These are phyloP conservation scores for Corymbia maculata DNA, from an alignment of 345 rosid genomes.

Conservation along the genomic window DNA sequence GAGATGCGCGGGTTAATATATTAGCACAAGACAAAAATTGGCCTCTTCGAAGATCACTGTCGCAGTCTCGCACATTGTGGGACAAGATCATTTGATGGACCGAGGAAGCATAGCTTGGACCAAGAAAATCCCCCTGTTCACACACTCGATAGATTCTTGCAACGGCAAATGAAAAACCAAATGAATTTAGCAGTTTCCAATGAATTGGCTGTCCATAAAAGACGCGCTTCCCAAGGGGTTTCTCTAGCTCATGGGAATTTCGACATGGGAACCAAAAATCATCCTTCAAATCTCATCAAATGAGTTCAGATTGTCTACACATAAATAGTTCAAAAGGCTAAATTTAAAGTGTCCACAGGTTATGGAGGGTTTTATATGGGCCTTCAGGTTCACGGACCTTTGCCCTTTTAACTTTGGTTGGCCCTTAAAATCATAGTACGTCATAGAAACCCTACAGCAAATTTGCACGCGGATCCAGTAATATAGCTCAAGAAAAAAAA, in stretches of 20 bases:
- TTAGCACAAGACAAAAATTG: background rate
- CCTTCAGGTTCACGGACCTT: background rate
- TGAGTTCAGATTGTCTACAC: background rate
- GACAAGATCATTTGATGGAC: background rate
- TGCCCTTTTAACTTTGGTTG: background rate
- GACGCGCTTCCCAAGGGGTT: background rate
- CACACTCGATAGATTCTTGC: background rate
- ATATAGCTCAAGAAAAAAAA: no score
- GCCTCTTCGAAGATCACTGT: background rate
- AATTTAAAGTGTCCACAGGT: background rate
- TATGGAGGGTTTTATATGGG: background rate
- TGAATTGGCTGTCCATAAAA: background rate
- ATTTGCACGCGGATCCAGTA: no score
- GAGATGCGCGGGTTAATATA: background rate
- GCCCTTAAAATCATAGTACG: background rate
- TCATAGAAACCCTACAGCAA: no score
- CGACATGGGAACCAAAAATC: background rate
- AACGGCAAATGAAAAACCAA: background rate
- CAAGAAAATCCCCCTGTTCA: background rate
- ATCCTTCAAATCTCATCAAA: background rate
- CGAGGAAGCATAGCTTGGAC: background rate
- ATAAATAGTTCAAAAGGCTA: background rate
- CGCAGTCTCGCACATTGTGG: no score
- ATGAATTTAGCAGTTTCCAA: background rate
- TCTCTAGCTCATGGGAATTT: accelerated